Percentiles rank a stretch among this genome's conserved stretches.
phyloP scores from a whole-genome alignment of 176 grass and related monocot genomes.

The Triticum dicoccoides region DNA sequence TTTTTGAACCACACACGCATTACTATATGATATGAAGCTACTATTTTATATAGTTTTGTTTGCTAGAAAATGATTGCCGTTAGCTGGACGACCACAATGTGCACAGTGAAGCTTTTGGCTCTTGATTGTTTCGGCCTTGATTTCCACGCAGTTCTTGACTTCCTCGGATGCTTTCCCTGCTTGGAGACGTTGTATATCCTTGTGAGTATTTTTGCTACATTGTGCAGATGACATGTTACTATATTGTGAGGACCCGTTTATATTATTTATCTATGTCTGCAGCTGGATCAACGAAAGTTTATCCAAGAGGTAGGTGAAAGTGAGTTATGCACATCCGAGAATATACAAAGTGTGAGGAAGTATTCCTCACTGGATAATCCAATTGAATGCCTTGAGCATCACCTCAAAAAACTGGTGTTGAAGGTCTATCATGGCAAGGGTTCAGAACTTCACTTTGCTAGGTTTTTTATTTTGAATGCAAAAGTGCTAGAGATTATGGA shows the following conservation, averaged over 20 bases:
- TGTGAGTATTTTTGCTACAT: too few relatives aligned
- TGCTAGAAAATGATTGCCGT: background rate
- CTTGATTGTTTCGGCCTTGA: background rate
- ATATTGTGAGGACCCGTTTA: too few relatives aligned
- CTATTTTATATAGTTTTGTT: too few relatives aligned
- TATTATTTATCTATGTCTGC: too few relatives aligned
- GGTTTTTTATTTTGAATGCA: background rate
- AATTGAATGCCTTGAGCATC: background rate
- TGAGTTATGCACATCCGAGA: background rate
- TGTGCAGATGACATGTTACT: too few relatives aligned
- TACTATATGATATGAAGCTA: too few relatives aligned
- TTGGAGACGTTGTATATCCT: background rate
- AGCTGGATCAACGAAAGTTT: too few relatives aligned
- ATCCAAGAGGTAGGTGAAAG: too few relatives aligned
- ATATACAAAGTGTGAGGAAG: background rate
- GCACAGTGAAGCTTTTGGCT: background rate
- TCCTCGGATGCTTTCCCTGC: background rate
- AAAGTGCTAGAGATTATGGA: background rate
- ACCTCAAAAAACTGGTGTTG: background rate
- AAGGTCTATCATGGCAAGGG: background rate
- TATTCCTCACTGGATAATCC: background rate
- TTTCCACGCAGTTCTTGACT: background rate
- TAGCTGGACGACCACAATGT: background rate
- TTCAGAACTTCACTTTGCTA: background rate
- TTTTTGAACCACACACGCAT: too few relatives aligned